phyloP scores from a whole-genome alignment of 2,329 filamentous ascomycete species.

The Sphaerostilbella broomeana region DNA sequence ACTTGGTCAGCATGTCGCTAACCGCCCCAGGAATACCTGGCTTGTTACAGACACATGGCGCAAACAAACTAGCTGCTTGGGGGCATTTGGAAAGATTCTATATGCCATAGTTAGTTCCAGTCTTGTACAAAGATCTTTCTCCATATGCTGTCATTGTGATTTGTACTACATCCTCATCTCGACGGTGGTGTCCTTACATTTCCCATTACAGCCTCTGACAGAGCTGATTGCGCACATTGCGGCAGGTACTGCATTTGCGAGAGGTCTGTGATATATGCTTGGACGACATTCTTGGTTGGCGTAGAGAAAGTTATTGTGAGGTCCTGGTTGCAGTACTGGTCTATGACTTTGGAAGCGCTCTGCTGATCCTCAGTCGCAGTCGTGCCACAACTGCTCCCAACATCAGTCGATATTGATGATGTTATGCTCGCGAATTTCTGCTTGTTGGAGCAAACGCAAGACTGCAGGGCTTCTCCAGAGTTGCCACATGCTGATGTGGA shows the following conservation, averaged over 20 bases:
- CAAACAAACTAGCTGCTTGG: constrained; percentile 34
- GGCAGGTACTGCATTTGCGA: constrained; percentile 32
- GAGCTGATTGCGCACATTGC: constrained; percentile 30
- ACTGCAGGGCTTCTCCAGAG: constrained; percentile 39
- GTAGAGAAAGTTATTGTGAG: constrained; percentile 33
- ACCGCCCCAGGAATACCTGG: constrained; percentile 39
- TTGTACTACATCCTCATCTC: background rate
- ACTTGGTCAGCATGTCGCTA: constrained; percentile 36
- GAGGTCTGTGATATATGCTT: constrained; percentile 45
- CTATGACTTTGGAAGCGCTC: constrained; percentile 40
- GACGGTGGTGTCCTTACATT: constrained; percentile 17
- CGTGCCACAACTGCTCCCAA: constrained; percentile 38
- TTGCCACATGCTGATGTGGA: constrained; percentile 33
- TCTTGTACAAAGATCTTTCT: background rate
- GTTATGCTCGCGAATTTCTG: constrained; percentile 34
- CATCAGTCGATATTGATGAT: constrained; percentile 31
- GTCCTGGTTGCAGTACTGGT: constrained; percentile 44
- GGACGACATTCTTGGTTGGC: constrained; percentile 35
- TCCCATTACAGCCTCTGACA: constrained; percentile 27
- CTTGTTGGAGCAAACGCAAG: constrained; percentile 47
- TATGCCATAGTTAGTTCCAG: background rate
- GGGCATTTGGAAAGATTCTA: constrained; percentile 32
- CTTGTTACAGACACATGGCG: constrained; percentile 47
- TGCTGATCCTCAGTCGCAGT: constrained; percentile 41
- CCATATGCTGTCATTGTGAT: background rate